phyloP scores from a whole-genome alignment of 305 asterid genomes.

The Withania somnifera region DNA sequence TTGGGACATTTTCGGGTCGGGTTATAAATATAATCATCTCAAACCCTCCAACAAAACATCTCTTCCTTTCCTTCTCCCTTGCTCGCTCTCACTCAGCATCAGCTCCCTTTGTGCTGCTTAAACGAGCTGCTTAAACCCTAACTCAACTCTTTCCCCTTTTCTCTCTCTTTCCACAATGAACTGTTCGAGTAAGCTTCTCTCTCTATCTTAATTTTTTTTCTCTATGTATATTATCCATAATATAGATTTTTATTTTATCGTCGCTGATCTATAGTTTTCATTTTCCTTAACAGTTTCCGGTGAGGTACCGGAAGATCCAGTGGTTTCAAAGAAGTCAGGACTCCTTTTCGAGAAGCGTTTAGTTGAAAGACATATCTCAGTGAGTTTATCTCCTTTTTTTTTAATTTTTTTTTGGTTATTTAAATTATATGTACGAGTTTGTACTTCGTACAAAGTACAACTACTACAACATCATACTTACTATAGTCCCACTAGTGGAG shows the following conservation, averaged over 20 bases:
- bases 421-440: background rate
- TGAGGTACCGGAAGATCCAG: slow-evolving; percentile 99
- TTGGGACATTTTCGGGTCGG: background rate
- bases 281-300: slow-evolving; percentile 63
- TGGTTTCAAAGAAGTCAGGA: slow-evolving; percentile 65
- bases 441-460: too few species aligned
- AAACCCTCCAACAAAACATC: background rate
- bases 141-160: background rate
- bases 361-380: slow-evolving; percentile 81
- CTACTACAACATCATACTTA: too few species aligned
- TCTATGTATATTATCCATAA: background rate
- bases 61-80: background rate
- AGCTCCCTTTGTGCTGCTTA: background rate
- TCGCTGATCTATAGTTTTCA: slow-evolving; percentile 11
- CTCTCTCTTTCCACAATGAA: background rate
- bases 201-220: background rate
- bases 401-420: background rate
- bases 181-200: background rate
- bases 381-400: slow-evolving; percentile 13
- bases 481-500: too few species aligned
- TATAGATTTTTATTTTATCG: background rate
- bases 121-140: slow-evolving; percentile 5
- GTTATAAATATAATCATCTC: too few species aligned
- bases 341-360: slow-evolving; percentile 82
- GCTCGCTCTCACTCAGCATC: background rate